Evolutionary conservation across 805 yeast genomes (phyloP), one percentile per base, ranked within the genome.

Genomic region (Zygotorulaspora danielsina): DNA sequence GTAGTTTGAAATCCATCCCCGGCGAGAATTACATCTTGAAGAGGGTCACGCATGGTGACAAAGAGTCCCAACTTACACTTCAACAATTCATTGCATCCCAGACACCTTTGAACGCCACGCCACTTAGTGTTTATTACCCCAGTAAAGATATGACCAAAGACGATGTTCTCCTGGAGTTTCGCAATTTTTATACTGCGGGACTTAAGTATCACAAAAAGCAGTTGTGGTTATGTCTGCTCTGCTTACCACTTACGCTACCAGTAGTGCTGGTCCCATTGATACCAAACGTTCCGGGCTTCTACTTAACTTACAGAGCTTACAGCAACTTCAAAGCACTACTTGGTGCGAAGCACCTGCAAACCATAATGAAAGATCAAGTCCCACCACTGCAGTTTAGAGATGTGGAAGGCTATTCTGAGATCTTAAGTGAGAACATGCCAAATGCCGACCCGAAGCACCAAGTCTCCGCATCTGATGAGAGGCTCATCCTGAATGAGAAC

Each of bases 241-340:
- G 79, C 3, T 61, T 90, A 3, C 97, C 97, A 2, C 47, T 89
- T 32, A 78, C 94, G 0, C 50, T 86, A 2, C 97, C 97, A 2
- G 59, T 89, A 30, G 88, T 86, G 0, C 51, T 87, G 30, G 55
- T 90, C 0, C 97, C 97, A 0, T 70, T 89, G n/a, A 59, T 88
- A 3, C 97, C 97, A 15, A 89, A 89, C 53, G 75, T 89, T 15
- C 97, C 97, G 0, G 96, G 96, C 0, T 83, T 90, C 55, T 90
- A 87, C 54, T 63, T 89, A 30, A 70, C 83, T 2, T 89, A 83
- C 57, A 70, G 97, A 45, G 71, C 83, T 13, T 89, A 87, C 65
- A 86, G 96, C 57, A 86, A 90, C 59, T 71, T 80, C 56, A 83
- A 82, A 51, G 96, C 96, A 0, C 67, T 73, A 45, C 59, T 75